Conservation (phyloP, 2,329 filamentous ascomycete species). For the Hypoxylon sp. region DNA sequence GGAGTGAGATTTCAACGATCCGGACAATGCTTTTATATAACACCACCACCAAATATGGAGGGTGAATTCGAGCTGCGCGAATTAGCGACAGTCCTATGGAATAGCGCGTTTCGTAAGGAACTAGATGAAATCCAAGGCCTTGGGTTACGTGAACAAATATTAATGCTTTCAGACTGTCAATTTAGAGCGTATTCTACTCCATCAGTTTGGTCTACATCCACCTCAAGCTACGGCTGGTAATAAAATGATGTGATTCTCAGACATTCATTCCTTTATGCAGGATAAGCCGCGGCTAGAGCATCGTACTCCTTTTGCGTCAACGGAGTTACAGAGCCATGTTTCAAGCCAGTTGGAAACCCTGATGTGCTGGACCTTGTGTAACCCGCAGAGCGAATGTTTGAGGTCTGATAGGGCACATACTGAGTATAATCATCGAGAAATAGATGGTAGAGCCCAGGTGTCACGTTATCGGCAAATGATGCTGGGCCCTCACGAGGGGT, state of each 20-base stretch:
- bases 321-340: constrained; percentile 64
- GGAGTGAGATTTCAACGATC: no score
- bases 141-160: no score
- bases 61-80: no score
- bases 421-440: constrained; percentile 62
- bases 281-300: constrained; percentile 50
- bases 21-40: no score
- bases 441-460: constrained; percentile 57
- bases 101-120: no score
- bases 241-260: not conserved
- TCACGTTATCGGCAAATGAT: constrained; percentile 57
- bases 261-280: constrained; percentile 29
- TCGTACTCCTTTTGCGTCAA: constrained; percentile 60
- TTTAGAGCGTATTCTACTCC: no score
- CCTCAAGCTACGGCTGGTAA: not conserved
- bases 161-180: no score
- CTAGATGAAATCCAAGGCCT: no score
- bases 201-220: not conserved
- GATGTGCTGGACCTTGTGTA: constrained; percentile 58
- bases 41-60: no score
- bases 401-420: constrained; percentile 63
- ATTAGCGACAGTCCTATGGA: no score
- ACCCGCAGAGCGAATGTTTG: constrained; percentile 54
- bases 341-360: constrained; percentile 61
- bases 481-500: constrained; percentile 57